Conservation (phyloP, 306 rosid species). For the Lithocarpus polystachyus region DNA sequence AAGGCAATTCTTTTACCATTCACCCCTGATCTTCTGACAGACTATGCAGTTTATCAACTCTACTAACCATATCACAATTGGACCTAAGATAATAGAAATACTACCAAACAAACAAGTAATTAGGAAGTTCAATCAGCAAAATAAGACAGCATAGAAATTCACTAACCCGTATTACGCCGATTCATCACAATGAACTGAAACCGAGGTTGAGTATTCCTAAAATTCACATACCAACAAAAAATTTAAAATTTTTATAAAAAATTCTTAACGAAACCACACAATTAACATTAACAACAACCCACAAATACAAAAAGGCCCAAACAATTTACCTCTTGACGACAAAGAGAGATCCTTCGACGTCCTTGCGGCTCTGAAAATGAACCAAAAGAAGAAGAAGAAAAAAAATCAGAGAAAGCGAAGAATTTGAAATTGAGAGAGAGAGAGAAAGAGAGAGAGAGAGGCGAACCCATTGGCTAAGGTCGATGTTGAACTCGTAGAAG, state of each 20-base stretch:
- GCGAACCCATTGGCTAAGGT: slow-evolving; percentile 59
- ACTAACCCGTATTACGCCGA: slow-evolving; percentile 60
- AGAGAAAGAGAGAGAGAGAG: background rate
- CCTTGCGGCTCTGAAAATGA: slow-evolving; percentile 52
- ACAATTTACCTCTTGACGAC: slow-evolving; percentile 46
- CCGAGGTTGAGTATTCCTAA: slow-evolving; percentile 54
- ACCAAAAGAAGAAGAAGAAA: background rate
- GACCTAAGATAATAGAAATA: background rate
- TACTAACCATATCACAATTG: background rate
- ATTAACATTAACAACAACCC: background rate
- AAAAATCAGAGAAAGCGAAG: background rate
- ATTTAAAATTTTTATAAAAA: background rate
- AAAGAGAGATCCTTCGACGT: slow-evolving; percentile 63
- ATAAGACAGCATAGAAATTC: background rate
- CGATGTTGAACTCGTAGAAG: slow-evolving; percentile 58
- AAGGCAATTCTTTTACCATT: background rate
- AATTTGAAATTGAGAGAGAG: background rate
- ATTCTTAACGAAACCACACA: background rate
- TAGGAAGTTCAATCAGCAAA: background rate
- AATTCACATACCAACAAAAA: slow-evolving; percentile 1
- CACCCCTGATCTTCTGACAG: no score
- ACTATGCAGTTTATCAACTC: background rate
- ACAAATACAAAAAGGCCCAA: background rate
- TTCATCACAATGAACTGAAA: slow-evolving; percentile 69
- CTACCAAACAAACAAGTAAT: background rate